Base-by-base conservation (phyloP, 352 stramenopile species). In the Halophytophthora batemanensis region DNA sequence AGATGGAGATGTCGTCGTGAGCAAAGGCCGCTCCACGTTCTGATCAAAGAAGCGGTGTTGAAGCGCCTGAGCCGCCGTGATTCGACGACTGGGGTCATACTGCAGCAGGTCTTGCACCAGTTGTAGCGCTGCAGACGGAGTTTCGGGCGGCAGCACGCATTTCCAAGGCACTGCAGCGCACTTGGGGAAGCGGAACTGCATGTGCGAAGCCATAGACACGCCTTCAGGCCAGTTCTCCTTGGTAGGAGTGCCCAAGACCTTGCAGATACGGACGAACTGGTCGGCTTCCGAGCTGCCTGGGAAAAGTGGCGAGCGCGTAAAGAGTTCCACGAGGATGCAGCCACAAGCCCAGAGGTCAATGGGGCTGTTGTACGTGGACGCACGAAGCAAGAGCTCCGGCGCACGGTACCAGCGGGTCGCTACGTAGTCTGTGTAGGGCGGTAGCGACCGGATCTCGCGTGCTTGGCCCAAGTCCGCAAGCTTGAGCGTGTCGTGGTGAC, bases 201-300 rank as follows among this genome's bases (percentile, higher is more conserved):
- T 90, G 29, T 94, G 77, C 37, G 82, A 80, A 29, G 92, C 87
- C 43, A 94, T 86, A 31, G 61, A 66, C 35, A 96, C 66, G 36
- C 92, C 95, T 36, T 98, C 93, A 12, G 80, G 69, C 96, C 96
- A 99, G 17, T 37, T 91, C 31, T 89, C 69, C 37, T 86, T 86
- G 0, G 83, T 96, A 2, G 96, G 95, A 6, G 87, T 80, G 6
- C 93, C 93, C 18, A 98, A 61, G n/a, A 98, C 74, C 33, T 80
- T 86, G 73, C 83, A 96, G 53, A 98, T 98, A 28, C 97, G 97
- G 59, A 92, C 92, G 22, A 99, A 85, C 68, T 99, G 90, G 71
- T 99, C 96, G 17, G 93, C 85, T 62, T 99, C 97, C 17, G 72
- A 94, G 15, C 70, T 84, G 5, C 97, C 79, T n/a, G 81, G 70